Conservation (phyloP, 371 early-diverging fungal genomes). For the Saksenaea oblongispora region DNA sequence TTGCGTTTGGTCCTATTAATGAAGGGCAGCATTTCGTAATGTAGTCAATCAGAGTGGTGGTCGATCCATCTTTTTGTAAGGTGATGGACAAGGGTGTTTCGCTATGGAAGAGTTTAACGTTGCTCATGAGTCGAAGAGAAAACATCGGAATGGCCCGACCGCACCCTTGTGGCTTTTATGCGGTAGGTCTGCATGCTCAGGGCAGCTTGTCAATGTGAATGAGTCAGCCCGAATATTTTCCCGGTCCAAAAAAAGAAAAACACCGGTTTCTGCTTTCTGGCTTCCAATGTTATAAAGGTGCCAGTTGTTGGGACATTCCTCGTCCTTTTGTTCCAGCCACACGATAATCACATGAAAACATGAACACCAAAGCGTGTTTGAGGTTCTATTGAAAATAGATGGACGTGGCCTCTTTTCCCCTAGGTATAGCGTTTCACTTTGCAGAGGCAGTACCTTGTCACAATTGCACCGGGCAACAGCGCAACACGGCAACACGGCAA, state of each 20-base stretch:
- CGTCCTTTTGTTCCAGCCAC: too few species aligned
- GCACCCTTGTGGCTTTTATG: slow-evolving; percentile 3
- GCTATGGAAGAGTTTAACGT: neutral
- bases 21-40: slow-evolving; percentile 45
- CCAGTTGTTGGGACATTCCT: too few species aligned
- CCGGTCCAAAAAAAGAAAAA: neutral
- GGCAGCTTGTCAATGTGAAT: neutral
- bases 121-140: neutral
- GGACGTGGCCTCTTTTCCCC: too few species aligned
- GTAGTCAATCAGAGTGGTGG: slow-evolving; percentile 30
- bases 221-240: neutral
- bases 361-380: too few species aligned
- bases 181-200: neutral
- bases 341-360: too few species aligned
- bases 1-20: slow-evolving; percentile 40
- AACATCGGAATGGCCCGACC: neutral
- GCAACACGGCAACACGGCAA: too few species aligned
- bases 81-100: neutral
- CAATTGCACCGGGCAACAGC: too few species aligned
- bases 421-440: too few species aligned
- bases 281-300: neutral
- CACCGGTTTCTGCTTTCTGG: neutral
- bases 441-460: too few species aligned
- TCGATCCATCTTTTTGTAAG: neutral
- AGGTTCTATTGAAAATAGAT: too few species aligned